A percentile compares a stretch with the other conserved stretches of the same genome.
Evolutionary conservation across 192 early-diverging fungal genomes (phyloP).

Genomic region (Dissophora globulifera): DNA sequence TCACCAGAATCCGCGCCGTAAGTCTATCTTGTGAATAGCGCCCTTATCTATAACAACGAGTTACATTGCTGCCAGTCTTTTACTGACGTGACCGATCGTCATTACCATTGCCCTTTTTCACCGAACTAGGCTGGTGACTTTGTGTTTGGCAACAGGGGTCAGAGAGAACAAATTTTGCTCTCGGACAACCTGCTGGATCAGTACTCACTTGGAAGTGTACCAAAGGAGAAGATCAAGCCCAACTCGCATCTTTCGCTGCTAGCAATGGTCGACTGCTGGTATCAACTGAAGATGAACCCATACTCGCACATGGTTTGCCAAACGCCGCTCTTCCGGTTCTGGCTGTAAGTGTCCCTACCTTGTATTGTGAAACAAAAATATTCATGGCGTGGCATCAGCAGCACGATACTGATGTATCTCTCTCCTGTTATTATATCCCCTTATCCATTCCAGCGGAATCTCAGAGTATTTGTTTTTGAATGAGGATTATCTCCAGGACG

Average conservation of each 20-base stretch:
- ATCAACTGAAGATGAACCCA: slow-evolving; percentile 82
- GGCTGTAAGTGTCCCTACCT: slow-evolving; percentile 85
- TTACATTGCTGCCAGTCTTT: background rate
- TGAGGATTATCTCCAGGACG: slow-evolving; percentile 83
- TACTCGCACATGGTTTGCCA: slow-evolving; percentile 96
- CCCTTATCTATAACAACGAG: background rate
- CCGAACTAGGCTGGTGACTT: slow-evolving; percentile 73
- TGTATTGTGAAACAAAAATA: no score
- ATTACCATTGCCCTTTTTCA: background rate
- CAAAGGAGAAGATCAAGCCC: slow-evolving; percentile 70
- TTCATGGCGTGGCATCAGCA: no score
- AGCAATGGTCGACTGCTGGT: slow-evolving; percentile 96
- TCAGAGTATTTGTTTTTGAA: slow-evolving; percentile 93
- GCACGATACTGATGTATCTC: background rate
- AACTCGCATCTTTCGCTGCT: slow-evolving; percentile 96
- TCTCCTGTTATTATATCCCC: background rate
- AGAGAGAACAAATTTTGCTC: slow-evolving; percentile 76
- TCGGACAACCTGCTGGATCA: slow-evolving; percentile 86
- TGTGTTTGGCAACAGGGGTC: slow-evolving; percentile 80
- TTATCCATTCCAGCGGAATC: slow-evolving; percentile 71
- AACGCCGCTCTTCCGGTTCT: slow-evolving; percentile 93
- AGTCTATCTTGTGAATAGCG: background rate
- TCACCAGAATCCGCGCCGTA: slow-evolving; percentile 71
- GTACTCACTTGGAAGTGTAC: slow-evolving; percentile 87
- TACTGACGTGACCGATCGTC: background rate